Conservation (phyloP, 2,329 filamentous ascomycete species). For the Curvularia sp. region DNA sequence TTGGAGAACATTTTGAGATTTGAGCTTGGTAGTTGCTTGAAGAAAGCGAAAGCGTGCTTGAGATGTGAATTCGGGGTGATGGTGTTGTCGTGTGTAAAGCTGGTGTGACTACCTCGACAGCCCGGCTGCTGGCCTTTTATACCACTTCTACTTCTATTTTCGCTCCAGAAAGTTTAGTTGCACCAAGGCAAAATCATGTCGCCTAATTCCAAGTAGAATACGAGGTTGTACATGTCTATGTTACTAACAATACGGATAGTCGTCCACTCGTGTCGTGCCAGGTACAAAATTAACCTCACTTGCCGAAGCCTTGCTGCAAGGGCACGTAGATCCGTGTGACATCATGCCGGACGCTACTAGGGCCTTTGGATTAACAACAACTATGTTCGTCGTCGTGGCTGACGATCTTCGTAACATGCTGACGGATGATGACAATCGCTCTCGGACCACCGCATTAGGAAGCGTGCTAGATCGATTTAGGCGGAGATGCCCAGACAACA, state of each 20-base stretch:
- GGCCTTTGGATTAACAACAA: background rate
- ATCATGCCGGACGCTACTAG: background rate
- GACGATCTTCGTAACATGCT: slow-evolving; percentile 12
- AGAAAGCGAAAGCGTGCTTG: background rate
- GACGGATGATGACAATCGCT: slow-evolving; percentile 10
- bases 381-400: slow-evolving; percentile 5
- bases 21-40: background rate
- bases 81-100: background rate
- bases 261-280: background rate
- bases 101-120: background rate
- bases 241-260: background rate
- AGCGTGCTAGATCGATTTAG: background rate
- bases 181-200: background rate
- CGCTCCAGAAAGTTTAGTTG: background rate
- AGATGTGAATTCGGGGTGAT: background rate
- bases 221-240: slow-evolving; percentile 2
- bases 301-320: slow-evolving; percentile 2
- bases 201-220: slow-evolving; percentile 2
- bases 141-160: background rate
- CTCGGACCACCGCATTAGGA: background rate
- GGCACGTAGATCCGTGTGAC: background rate
- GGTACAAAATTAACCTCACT: background rate
- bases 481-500: background rate
- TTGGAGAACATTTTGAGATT: slow-evolving; percentile 23
- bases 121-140: background rate